These are phyloP conservation scores for Lentinula sp. DNA, from an alignment of 768 basidiomycete genomes.

Conservation along the genomic window DNA sequence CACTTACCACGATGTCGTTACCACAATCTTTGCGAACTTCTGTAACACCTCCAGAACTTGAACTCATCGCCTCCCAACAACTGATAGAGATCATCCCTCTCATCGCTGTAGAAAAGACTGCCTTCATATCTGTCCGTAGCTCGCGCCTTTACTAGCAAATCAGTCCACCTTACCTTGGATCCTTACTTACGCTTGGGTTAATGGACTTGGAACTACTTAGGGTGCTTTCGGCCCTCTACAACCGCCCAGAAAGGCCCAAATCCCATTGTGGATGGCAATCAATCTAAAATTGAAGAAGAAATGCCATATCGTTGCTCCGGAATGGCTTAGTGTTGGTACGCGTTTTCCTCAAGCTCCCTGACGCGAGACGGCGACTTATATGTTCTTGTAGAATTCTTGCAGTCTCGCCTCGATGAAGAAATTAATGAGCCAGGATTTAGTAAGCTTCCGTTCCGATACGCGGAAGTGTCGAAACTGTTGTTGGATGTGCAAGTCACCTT, in stretches of 20 bases:
- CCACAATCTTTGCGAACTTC: constrained; percentile 66
- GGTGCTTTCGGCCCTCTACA: constrained; percentile 90
- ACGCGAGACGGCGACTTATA: not conserved
- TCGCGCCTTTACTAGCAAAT: constrained; percentile 2
- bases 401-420: constrained; percentile 69
- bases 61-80: constrained; percentile 82
- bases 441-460: constrained; percentile 78
- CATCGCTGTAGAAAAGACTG: constrained; percentile 85
- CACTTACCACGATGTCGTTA: constrained; percentile 55
- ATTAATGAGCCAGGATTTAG: constrained; percentile 71
- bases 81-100: constrained; percentile 82
- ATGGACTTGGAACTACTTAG: constrained; percentile 29
- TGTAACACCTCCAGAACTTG: constrained; percentile 79
- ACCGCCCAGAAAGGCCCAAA: constrained; percentile 75
- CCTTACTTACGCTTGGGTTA: not conserved
- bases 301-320: constrained; percentile 86
- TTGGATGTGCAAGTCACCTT: constrained; percentile 73
- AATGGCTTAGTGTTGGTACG: constrained; percentile 85
- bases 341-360: not conserved
- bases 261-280: constrained; percentile 96
- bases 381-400: constrained; percentile 63
- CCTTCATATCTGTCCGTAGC: constrained; percentile 75
- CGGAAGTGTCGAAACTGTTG: constrained; percentile 86
- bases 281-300: constrained; percentile 93
- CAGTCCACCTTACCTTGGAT: not conserved